These are phyloP conservation scores for Pseudogymnoascus sp. DNA, from an alignment of 2,329 filamentous ascomycete genomes.

Conservation along the genomic window DNA sequence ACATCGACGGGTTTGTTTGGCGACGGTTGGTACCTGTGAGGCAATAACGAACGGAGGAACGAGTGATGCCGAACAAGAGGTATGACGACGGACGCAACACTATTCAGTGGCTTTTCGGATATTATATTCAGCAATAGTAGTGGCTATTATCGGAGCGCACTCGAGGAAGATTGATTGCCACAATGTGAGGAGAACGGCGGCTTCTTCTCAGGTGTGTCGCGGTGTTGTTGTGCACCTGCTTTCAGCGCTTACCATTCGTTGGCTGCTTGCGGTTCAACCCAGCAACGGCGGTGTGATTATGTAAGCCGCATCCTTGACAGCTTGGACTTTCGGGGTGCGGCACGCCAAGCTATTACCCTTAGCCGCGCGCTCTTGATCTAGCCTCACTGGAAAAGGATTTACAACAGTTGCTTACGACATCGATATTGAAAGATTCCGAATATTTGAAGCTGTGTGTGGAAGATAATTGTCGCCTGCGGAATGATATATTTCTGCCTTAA, in stretches of 20 bases:
- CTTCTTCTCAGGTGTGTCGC: constrained; percentile 10
- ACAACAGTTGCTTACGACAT: not conserved
- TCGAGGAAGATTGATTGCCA: not conserved
- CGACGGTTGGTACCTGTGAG: constrained; percentile 1
- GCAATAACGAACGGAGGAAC: constrained; percentile 6
- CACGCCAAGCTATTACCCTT: not conserved
- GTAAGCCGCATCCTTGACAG: constrained; percentile 3
- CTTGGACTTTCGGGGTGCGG: not conserved
- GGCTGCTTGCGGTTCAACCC: constrained; percentile 6
- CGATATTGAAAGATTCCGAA: not conserved
- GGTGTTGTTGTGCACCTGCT: constrained; percentile 11
- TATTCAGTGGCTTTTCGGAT: constrained; percentile 7
- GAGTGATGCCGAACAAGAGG: constrained; percentile 4
- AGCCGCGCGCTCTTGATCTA: constrained; percentile 2
- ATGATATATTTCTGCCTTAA: not conserved
- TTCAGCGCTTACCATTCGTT: constrained; percentile 11
- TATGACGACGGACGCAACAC: constrained; percentile 7
- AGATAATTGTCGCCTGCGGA: not conserved
- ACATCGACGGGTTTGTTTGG: constrained; percentile 8
- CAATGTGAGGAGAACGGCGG: not conserved
- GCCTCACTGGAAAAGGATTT: constrained; percentile 2
- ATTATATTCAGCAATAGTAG: constrained; percentile 8
- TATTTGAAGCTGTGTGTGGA: not conserved
- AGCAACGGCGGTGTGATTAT: constrained; percentile 9
- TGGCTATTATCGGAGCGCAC: constrained; percentile 7